These are phyloP conservation scores for Ceratocystiopsis sp. DNA, from an alignment of 2,329 filamentous ascomycete species.

Conservation along the genomic window DNA sequence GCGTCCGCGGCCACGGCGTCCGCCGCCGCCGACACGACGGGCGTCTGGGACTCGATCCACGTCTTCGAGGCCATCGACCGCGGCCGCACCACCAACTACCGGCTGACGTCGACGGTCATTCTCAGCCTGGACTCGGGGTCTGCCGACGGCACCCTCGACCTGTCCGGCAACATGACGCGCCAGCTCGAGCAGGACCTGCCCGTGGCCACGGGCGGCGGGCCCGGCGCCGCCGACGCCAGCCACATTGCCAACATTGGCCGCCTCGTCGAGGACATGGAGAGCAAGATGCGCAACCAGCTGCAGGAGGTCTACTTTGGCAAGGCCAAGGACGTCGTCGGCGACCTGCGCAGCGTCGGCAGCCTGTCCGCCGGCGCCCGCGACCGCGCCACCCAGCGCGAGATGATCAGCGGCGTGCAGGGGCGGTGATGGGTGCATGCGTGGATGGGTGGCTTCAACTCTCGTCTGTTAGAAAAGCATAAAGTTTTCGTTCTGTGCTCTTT, in stretches of 20 bases:
- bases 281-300: slow-evolving; percentile 95
- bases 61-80: slow-evolving; percentile 94
- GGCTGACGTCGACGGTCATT: slow-evolving; percentile 93
- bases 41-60: slow-evolving; percentile 96
- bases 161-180: slow-evolving; percentile 94
- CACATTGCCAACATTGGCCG: slow-evolving; percentile 92
- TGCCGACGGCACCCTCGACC: slow-evolving; percentile 68
- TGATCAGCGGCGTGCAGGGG: slow-evolving; percentile 50
- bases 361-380: slow-evolving; percentile 75
- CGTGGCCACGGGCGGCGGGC: slow-evolving; percentile 56
- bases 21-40: slow-evolving; percentile 43
- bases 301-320: slow-evolving; percentile 99
- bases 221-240: too few species aligned
- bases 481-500: too few species aligned
- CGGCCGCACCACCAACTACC: slow-evolving; percentile 85
- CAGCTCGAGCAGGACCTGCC: slow-evolving; percentile 86
- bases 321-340: slow-evolving; percentile 94
- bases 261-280: slow-evolving; percentile 97
- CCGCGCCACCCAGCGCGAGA: slow-evolving; percentile 69
- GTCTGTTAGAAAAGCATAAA: too few species aligned
- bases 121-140: slow-evolving; percentile 58
- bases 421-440: too few species aligned
- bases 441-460: too few species aligned
- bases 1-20: slow-evolving; percentile 31
- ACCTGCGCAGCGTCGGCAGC: slow-evolving; percentile 71